Evolutionary conservation across 2,329 filamentous ascomycete genomes (phyloP), one percentile per base, ranked within the genome.

Genomic region (Chrysosporium queenslandicum): DNA sequence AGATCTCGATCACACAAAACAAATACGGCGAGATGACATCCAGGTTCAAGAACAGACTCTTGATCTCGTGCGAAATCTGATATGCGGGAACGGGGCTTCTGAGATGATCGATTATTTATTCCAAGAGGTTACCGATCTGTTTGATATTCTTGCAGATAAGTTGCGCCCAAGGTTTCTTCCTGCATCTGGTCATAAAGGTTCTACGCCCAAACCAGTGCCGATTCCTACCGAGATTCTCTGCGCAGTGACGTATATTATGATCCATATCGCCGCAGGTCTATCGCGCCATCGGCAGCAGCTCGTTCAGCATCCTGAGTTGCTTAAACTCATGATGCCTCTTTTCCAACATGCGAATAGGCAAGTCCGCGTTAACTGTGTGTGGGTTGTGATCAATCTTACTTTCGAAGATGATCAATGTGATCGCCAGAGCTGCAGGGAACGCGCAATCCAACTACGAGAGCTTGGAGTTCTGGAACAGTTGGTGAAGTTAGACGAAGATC

Each of bases 41-140:
- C 83, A 83, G 1, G 86, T 96, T 25, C 91, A 97, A 68, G 88
- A 95, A 64, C 90, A 97, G 68, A 87, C 85, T 0, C 78, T 97
- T 16, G 85, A 94, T 60, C 85, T 97, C 60, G 81, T 98, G 56
- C 80, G 91, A 51, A 98, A 98, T 67, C 74, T 97, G 29, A 86
- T 96, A 58, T 85, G 84, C 53, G 80, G 83, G 55, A 73, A 67
- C 59, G 80, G 67, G 59, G 76, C 70, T 59, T 74, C 66, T 55
- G 80, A 72, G 69, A 91, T 96, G 81, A 88, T 96, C 56, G 89
- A 95, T 63, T 83, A 86, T 61, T 70, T 97, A 20, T 84, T 97
- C 63, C 78, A 74, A 53, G 78, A 83, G 52, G 76, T 96, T 43
- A 80, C 87, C 53, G 78, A 83, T 36, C 75, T 97, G 50, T 91